Evolutionary conservation across 257 asterid species (phyloP).

Genomic region (Nicotiana paniculata): DNA sequence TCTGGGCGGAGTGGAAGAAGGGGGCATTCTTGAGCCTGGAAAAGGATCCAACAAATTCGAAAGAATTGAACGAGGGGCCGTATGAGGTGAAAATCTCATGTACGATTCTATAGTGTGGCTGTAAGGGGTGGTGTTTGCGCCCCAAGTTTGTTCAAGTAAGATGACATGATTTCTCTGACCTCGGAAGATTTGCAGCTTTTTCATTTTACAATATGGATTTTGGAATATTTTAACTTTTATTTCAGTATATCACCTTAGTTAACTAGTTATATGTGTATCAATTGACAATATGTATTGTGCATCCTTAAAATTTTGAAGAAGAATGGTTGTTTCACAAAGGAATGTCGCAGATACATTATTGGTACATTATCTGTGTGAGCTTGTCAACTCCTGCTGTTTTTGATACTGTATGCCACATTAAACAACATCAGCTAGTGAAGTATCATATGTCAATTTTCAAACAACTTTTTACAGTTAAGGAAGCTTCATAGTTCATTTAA

Average conservation of each 20-base stretch:
- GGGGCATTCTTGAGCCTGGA: no score
- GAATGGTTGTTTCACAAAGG: neutral
- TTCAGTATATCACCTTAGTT: neutral
- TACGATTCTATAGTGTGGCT: no score
- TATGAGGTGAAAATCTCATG: no score
- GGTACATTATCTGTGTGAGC: neutral
- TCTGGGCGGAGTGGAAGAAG: no score
- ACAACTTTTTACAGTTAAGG: neutral
- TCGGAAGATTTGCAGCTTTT: neutral
- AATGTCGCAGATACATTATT: neutral
- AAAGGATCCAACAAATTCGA: no score
- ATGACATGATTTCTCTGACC: neutral
- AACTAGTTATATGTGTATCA: neutral
- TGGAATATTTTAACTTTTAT: neutral
- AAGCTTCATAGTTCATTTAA: neutral
- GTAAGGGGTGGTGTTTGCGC: neutral
- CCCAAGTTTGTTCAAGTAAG: neutral
- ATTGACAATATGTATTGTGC: neutral
- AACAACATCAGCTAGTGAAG: neutral
- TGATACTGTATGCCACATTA: neutral
- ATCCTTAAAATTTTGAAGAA: neutral
- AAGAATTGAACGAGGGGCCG: no score
- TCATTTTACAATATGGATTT: neutral
- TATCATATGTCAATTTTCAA: neutral
- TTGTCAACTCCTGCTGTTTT: neutral